Conservation (phyloP, 2,329 filamentous ascomycete species). For the Scortechinia acanthostroma region DNA sequence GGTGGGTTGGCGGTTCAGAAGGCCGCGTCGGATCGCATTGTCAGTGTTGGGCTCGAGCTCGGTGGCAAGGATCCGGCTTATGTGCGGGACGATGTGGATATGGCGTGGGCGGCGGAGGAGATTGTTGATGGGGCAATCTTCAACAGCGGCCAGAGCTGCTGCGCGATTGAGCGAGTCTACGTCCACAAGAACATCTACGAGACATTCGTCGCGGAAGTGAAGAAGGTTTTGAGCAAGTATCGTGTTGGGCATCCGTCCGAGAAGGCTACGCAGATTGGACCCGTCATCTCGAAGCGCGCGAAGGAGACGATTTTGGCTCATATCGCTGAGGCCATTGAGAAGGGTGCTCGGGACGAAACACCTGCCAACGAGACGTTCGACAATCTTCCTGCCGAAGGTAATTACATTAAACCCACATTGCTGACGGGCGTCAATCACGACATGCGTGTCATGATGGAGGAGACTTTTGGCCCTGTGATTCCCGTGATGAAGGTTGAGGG, state of each 20-base stretch:
- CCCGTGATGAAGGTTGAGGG: conserved; percentile 78
- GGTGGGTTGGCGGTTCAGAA: conserved; percentile 60
- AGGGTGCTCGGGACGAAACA: conserved; percentile 61
- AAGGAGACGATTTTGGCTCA: conserved; percentile 52
- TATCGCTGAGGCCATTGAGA: conserved; percentile 53
- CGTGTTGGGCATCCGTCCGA: conserved; percentile 56
- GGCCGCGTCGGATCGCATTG: conserved; percentile 54
- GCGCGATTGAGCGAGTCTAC: conserved; percentile 63
- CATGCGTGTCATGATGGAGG: conserved; percentile 85
- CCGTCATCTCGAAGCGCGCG: conserved; percentile 58
- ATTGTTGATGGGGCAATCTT: conserved; percentile 68
- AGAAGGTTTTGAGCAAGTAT: conserved; percentile 40
- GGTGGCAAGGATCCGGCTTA: conserved; percentile 70
- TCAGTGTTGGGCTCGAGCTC: conserved; percentile 61
- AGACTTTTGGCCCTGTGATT: conserved; percentile 91
- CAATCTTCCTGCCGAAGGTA: conserved; percentile 48
- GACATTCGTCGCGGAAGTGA: conserved; percentile 51
- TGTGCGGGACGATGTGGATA: conserved; percentile 57
- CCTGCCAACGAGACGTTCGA: conserved; percentile 54
- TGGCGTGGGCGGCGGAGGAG: conserved; percentile 63
- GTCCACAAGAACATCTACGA: conserved; percentile 63
- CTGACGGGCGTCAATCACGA: conserved; percentile 72
- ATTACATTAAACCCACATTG: conserved; percentile 71
- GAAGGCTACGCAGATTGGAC: conserved; percentile 54
- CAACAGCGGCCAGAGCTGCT: conserved; percentile 70